Base-by-base conservation (phyloP, 371 early-diverging fungal species). In the Mortierella polycephala region DNA sequence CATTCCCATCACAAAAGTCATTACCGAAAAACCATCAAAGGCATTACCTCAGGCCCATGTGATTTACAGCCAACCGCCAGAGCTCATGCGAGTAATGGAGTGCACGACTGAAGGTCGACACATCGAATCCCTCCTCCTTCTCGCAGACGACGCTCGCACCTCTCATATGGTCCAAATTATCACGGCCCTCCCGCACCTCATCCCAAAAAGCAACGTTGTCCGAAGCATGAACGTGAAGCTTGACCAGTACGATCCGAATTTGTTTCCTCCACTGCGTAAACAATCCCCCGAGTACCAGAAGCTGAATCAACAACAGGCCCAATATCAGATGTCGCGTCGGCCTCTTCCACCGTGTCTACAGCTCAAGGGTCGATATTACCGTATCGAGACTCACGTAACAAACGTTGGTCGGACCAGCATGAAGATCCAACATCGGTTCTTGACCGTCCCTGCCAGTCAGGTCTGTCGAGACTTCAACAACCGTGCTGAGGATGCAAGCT, bases 111-210 rank as follows among this genome's bases (percentile, higher is more conserved):
- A 77, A 40, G 18, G 44, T 2, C 44, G 71, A 50, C 64, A 64
- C 40, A 50, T 77, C 16, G 77, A 77, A 13, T 16, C 68, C 7
- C 68, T 77, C 42, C 71, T 77, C 53, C 72, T 67, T 7, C 23
- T 71, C 5, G 39, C 57, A 16, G 68, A 68, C 62, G 64, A 77
- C 45, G 65, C 68, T 30, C 60, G 77, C 46, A 62, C 55, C 39
- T 41, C 41, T 12, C 61, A 64, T 23, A 13, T 70, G 0, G 7
- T 13, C 1, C 68, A 64, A 39, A 57, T 77, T 49, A 18, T 63
- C 40, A 11, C 21, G 0, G 23, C 57, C 8, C 52, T 67, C 42
- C 67, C 71, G 2, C 57, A 64, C 14, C 55, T 62, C 63, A 51
- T 60, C 30, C n/a, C 47, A 16, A 60, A 23, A 0, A 54, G 14